These are phyloP conservation scores for Penicillium psychrofluorescens DNA, from an alignment of 495 filamentous ascomycete genomes.

Conservation along the genomic window DNA sequence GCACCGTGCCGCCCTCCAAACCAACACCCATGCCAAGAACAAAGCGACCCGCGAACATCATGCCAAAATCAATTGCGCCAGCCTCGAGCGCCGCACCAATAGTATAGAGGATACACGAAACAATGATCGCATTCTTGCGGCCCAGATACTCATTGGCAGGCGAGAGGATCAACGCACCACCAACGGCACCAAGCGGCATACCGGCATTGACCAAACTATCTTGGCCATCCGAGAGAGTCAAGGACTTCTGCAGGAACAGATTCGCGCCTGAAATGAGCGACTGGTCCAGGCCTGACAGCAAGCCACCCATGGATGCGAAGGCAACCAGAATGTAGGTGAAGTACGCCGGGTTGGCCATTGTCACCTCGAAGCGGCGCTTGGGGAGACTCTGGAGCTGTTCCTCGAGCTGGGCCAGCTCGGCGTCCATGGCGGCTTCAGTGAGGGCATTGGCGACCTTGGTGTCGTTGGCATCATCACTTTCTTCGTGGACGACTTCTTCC, in stretches of 20 bases:
- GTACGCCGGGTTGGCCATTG: slow-evolving; percentile 27
- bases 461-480: slow-evolving; percentile 22
- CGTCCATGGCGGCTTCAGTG: slow-evolving; percentile 31
- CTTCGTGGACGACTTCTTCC: slow-evolving; percentile 17
- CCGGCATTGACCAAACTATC: slow-evolving; percentile 50
- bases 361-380: slow-evolving; percentile 22
- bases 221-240: slow-evolving; percentile 33
- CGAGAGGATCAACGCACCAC: slow-evolving; percentile 49
- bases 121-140: slow-evolving; percentile 51
- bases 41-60: slow-evolving; percentile 54
- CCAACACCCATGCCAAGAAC: slow-evolving; percentile 55
- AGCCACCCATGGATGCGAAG: slow-evolving; percentile 55
- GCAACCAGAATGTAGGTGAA: slow-evolving; percentile 57
- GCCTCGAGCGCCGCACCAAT: slow-evolving; percentile 53
- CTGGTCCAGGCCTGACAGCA: slow-evolving; percentile 57
- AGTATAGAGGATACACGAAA: slow-evolving; percentile 50
- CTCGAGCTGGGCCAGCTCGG: slow-evolving; percentile 28
- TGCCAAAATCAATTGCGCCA: slow-evolving; percentile 50
- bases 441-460: slow-evolving; percentile 14
- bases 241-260: slow-evolving; percentile 43
- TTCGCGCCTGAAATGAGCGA: slow-evolving; percentile 55
- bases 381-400: slow-evolving; percentile 19
- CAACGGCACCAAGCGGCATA: slow-evolving; percentile 55
- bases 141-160: slow-evolving; percentile 53
- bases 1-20: slow-evolving; percentile 54